These are phyloP conservation scores for Syzygium malaccense DNA, from an alignment of 441 rosid genomes.

Conservation along the genomic window DNA sequence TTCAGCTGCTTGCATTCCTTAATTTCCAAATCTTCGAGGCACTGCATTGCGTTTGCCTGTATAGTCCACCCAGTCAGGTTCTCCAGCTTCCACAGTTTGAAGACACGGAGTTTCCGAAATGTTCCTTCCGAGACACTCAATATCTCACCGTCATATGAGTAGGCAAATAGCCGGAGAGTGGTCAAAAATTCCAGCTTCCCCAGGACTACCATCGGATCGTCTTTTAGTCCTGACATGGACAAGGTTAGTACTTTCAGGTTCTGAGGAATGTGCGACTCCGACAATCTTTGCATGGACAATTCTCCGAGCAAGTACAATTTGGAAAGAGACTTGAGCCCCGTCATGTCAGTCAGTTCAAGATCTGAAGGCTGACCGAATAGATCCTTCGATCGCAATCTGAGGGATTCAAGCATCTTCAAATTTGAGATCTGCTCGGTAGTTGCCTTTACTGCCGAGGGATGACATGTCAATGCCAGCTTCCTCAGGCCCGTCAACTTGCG, in stretches of 20 bases:
- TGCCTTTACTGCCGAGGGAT: rapidly evolving
- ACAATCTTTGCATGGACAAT: rapidly evolving
- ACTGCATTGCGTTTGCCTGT: neutral
- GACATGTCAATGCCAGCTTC: neutral
- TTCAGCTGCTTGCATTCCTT: rapidly evolving
- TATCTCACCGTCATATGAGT: rapidly evolving
- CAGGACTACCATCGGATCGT: neutral
- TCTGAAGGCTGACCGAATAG: neutral
- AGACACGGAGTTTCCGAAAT: neutral
- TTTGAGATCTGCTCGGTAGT: rapidly evolving
- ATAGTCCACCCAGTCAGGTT: neutral
- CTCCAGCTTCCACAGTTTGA: neutral
- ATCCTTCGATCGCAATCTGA: neutral
- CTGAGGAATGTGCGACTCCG: neutral
- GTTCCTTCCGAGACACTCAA: neutral
- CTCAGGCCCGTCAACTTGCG: neutral
- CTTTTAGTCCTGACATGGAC: rapidly evolving
- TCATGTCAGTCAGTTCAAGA: neutral
- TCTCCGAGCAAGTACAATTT: rapidly evolving
- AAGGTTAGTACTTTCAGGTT: neutral
- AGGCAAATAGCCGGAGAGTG: neutral
- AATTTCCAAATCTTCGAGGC: neutral
- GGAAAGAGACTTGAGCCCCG: neutral
- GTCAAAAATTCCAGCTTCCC: neutral
- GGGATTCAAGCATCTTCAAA: neutral